Percentiles rank a stretch among this genome's conserved stretches.
Evolutionary conservation across 1,284 basidiomycete genomes (phyloP).

Genomic region (Ceratobasidium sp.): DNA sequence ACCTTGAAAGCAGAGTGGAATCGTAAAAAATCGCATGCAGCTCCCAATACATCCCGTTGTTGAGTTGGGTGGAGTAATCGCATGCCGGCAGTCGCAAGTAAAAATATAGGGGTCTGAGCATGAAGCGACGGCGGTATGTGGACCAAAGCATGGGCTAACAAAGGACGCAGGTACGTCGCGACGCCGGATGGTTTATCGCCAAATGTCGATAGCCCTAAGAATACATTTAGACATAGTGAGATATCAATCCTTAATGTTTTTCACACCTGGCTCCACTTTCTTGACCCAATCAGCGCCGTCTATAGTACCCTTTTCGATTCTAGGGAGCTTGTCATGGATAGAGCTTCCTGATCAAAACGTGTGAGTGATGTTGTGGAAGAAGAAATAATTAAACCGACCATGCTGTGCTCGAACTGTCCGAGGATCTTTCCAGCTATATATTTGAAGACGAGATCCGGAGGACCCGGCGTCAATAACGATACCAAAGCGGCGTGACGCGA

Average conservation of each 20-base stretch:
- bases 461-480: conserved; percentile 98
- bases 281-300: conserved; percentile 85
- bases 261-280: conserved; percentile 93
- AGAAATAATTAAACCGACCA: conserved; percentile 30
- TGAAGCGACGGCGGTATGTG: conserved; percentile 89
- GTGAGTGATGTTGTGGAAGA: background rate
- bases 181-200: conserved; percentile 76
- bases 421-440: conserved; percentile 96
- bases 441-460: conserved; percentile 94
- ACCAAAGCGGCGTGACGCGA: conserved; percentile 85
- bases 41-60: conserved; percentile 76
- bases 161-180: conserved; percentile 78
- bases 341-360: conserved; percentile 56
- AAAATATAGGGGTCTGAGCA: conserved; percentile 86
- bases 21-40: conserved; percentile 82
- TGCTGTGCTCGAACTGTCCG: conserved; percentile 59
- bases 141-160: conserved; percentile 83
- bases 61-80: conserved; percentile 78
- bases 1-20: conserved; percentile 74
- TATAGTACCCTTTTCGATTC: conserved; percentile 91
- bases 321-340: conserved; percentile 67
- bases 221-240: conserved; percentile 20
- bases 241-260: background rate
- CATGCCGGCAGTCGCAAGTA: conserved; percentile 98
- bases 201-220: conserved; percentile 88